Conservation (phyloP, 306 rosid species). For the Prosopis cineraria region DNA sequence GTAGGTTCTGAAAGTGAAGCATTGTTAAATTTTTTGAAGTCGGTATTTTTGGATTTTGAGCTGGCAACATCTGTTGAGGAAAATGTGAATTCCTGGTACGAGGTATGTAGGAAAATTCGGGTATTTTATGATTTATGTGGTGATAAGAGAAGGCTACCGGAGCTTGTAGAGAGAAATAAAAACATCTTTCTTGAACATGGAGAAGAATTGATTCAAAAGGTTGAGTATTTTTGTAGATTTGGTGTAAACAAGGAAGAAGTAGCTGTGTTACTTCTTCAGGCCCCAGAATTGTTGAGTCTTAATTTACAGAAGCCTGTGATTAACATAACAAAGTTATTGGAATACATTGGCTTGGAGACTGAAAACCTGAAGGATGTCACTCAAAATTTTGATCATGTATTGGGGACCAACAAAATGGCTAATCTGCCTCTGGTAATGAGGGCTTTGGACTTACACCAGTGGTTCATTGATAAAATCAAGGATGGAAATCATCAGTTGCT, state of each 20-base stretch:
- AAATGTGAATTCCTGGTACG: conserved; percentile 62
- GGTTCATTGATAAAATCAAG: conserved; percentile 63
- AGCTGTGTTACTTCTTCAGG: conserved; percentile 51
- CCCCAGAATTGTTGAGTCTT: conserved; percentile 51
- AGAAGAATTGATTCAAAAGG: conserved; percentile 53
- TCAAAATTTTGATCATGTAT: conserved; percentile 46
- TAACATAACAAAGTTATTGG: conserved; percentile 54
- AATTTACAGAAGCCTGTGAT: conserved; percentile 49
- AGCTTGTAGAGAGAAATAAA: conserved; percentile 51
- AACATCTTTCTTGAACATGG: conserved; percentile 48
- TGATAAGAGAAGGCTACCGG: conserved; percentile 47
- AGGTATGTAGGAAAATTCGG: conserved; percentile 59
- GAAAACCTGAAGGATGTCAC: conserved; percentile 32
- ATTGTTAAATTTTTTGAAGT: conserved; percentile 53
- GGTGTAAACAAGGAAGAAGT: conserved; percentile 56
- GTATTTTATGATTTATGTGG: conserved; percentile 63
- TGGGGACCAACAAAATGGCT: conserved; percentile 65
- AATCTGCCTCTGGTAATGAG: conserved; percentile 63
- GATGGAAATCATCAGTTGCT: conserved; percentile 55
- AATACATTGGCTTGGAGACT: conserved; percentile 47
- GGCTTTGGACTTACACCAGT: conserved; percentile 64
- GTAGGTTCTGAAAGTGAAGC: conserved; percentile 36
- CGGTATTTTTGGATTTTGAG: conserved; percentile 52
- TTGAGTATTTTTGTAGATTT: conserved; percentile 57
- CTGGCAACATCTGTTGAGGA: conserved; percentile 55